These are phyloP conservation scores for Ustilago shanxiensis DNA, from an alignment of 1,284 basidiomycete species.

Conservation along the genomic window DNA sequence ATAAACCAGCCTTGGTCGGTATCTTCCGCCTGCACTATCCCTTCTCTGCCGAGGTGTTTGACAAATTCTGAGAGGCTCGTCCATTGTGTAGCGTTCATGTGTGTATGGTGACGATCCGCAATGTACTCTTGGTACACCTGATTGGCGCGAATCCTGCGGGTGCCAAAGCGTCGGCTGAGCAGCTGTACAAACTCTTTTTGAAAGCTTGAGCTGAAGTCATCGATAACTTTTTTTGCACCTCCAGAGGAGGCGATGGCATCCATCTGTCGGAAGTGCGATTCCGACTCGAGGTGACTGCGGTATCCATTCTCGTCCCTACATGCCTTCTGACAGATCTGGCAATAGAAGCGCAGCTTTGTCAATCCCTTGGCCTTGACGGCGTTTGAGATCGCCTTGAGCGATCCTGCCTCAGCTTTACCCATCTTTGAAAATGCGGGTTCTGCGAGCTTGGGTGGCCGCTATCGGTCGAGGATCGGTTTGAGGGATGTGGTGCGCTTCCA, in stretches of 20 bases:
- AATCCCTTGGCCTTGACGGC: constrained; percentile 68
- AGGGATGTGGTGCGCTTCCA: background rate
- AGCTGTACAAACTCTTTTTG: constrained; percentile 91
- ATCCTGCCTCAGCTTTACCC: constrained; percentile 45
- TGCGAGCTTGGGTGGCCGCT: too few relatives aligned
- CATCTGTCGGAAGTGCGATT: constrained; percentile 93
- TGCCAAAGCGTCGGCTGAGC: constrained; percentile 77
- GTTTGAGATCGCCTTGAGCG: constrained; percentile 66
- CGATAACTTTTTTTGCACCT: constrained; percentile 85
- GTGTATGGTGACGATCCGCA: constrained; percentile 90
- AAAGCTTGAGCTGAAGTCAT: constrained; percentile 89
- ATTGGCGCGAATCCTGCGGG: constrained; percentile 76
- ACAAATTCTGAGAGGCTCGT: constrained; percentile 94
- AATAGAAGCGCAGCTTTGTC: constrained; percentile 69
- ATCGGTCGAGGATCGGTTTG: background rate
- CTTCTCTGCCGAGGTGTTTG: constrained; percentile 88
- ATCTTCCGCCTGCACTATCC: constrained; percentile 92
- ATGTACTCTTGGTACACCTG: constrained; percentile 99
- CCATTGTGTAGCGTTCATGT: constrained; percentile 99
- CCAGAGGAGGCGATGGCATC: constrained; percentile 77
- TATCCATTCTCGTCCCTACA: constrained; percentile 69
- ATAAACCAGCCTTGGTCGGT: constrained; percentile 98
- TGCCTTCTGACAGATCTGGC: constrained; percentile 68
- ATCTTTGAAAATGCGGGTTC: constrained; percentile 20
- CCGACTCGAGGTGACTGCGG: constrained; percentile 79